Evolutionary conservation across 352 stramenopile genomes (phyloP).

Genomic region (Phytopythium boreale): DNA sequence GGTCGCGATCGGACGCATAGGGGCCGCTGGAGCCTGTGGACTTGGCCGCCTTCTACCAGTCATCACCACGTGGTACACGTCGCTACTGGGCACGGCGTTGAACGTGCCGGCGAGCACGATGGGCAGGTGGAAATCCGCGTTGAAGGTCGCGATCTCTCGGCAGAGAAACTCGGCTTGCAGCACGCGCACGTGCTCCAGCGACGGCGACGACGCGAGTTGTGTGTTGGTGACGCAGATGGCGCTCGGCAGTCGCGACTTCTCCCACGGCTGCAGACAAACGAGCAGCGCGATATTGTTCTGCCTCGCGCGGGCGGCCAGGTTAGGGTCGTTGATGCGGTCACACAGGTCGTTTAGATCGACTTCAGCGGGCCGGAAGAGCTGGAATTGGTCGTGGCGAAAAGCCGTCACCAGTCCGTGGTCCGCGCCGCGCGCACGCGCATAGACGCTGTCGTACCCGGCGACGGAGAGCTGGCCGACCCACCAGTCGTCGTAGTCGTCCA

Average conservation of each 20-base stretch:
- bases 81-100: conserved; percentile 70
- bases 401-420: conserved; percentile 80
- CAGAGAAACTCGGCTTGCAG: conserved; percentile 73
- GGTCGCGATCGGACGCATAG: conserved; percentile 29
- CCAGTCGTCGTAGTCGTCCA: conserved; percentile 88
- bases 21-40: conserved; percentile 35
- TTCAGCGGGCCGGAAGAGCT: conserved; percentile 63
- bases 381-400: conserved; percentile 70
- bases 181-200: conserved; percentile 55
- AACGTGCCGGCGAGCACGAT: conserved; percentile 82
- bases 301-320: conserved; percentile 36
- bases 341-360: conserved; percentile 64
- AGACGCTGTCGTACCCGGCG: conserved; percentile 84
- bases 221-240: conserved; percentile 68
- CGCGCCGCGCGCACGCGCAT: conserved; percentile 25
- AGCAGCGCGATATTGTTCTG: conserved; percentile 79
- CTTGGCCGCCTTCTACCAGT: conserved; percentile 50
- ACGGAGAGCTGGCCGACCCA: conserved; percentile 64
- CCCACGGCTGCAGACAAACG: conserved; percentile 79
- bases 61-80: conserved; percentile 78
- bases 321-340: conserved; percentile 32
- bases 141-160: conserved; percentile 67
- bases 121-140: conserved; percentile 79
- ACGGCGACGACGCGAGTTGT: conserved; percentile 26
- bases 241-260: conserved; percentile 57